Evolutionary conservation across 2,329 filamentous ascomycete species (phyloP).

Genomic region (Cladosporium cucumerinum): DNA sequence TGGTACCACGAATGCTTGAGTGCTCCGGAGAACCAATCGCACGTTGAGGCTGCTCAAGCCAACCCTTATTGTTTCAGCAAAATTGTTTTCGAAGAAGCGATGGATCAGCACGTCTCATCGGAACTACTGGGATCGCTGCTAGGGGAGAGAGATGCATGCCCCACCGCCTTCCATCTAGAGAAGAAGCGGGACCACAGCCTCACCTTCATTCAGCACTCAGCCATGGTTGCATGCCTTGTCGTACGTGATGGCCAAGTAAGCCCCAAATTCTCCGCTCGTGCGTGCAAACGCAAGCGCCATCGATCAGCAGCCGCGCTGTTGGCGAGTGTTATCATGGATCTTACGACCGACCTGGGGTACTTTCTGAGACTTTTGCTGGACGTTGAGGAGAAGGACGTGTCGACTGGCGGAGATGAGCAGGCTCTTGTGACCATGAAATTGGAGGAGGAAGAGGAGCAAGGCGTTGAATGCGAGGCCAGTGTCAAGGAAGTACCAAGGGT

Average conservation of each 20-base stretch:
- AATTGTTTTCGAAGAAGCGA: neutral
- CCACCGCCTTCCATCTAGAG: neutral
- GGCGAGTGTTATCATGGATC: neutral
- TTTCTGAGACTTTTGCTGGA: neutral
- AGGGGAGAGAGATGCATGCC: neutral
- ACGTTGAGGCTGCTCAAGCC: neutral
- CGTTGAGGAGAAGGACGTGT: neutral
- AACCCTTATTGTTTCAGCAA: neutral
- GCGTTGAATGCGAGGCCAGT: too few species aligned
- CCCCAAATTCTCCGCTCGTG: neutral
- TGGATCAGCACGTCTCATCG: neutral
- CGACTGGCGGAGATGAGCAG: too few species aligned
- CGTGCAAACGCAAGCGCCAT: neutral
- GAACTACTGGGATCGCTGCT: neutral
- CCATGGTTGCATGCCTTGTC: neutral
- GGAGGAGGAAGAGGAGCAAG: neutral
- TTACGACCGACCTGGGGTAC: neutral
- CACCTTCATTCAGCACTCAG: neutral
- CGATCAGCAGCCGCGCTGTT: neutral
- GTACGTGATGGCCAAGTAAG: neutral
- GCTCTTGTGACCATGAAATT: too few species aligned
- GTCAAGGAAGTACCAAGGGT: neutral
- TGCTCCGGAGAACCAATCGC: neutral
- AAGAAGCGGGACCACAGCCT: neutral
- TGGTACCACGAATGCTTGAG: neutral